phyloP scores from a whole-genome alignment of 495 filamentous ascomycete genomes.

The Penicillium atrosanguineum region DNA sequence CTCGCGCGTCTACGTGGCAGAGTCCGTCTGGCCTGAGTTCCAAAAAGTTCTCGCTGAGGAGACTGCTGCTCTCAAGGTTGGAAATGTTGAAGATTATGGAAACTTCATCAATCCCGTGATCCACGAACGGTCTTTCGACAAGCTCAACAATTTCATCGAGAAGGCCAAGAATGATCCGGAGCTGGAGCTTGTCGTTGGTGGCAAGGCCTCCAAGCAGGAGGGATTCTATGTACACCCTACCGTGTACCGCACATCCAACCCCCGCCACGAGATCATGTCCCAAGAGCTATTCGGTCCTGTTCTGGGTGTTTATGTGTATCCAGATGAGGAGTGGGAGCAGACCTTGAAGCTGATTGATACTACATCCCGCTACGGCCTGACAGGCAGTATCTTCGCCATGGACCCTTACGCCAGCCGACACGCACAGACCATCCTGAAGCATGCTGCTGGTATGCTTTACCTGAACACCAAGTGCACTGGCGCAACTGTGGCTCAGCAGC shows the following conservation, averaged over 20 bases:
- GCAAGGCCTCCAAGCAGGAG: conserved; percentile 59
- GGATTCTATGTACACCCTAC: conserved; percentile 74
- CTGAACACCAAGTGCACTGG: conserved; percentile 77
- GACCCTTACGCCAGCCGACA: conserved; percentile 62
- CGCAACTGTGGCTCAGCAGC: conserved; percentile 77
- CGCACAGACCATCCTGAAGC: conserved; percentile 66
- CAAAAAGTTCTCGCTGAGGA: conserved; percentile 45
- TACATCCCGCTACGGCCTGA: conserved; percentile 65
- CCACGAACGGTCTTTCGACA: conserved; percentile 65
- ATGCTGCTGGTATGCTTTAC: conserved; percentile 82
- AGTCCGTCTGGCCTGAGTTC: conserved; percentile 64
- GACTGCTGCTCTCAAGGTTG: conserved; percentile 38
- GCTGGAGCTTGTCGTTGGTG: conserved; percentile 64
- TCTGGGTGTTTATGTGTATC: conserved; percentile 66
- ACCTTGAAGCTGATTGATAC: conserved; percentile 58
- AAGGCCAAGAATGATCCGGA: conserved; percentile 59
- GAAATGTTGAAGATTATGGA: conserved; percentile 54
- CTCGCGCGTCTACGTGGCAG: conserved; percentile 70
- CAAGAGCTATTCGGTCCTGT: conserved; percentile 78
- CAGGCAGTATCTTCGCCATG: conserved; percentile 70
- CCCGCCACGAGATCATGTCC: conserved; percentile 61
- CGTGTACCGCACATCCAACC: conserved; percentile 60
- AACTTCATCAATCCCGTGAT: conserved; percentile 78
- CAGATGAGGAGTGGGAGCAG: conserved; percentile 54
- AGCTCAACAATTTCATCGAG: conserved; percentile 61